These are phyloP conservation scores for Mikania micrantha DNA, from an alignment of 129 eudicot genomes.

Conservation along the genomic window DNA sequence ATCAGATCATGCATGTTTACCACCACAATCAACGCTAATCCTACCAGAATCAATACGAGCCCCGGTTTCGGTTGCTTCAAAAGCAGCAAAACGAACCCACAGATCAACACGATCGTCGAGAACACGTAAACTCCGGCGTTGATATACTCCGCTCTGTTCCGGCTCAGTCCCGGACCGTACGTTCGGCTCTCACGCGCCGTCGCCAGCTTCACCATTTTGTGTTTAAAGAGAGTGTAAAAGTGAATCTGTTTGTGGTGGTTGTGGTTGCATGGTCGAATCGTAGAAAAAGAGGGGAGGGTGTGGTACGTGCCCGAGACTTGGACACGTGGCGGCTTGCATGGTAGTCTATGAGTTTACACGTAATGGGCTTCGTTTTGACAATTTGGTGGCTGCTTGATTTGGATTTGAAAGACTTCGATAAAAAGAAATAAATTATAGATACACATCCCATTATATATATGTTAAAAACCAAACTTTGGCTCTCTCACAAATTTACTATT, in stretches of 20 bases:
- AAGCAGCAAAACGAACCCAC: constrained; percentile 56
- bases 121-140: constrained; percentile 77
- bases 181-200: constrained; percentile 70
- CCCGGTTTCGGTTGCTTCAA: constrained; percentile 52
- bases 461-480: too few relatives aligned
- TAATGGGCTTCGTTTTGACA: too few relatives aligned
- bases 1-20: constrained; percentile 77
- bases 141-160: constrained; percentile 71
- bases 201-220: constrained; percentile 80
- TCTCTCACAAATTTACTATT: too few relatives aligned
- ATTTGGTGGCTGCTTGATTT: too few relatives aligned
- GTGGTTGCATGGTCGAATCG: too few relatives aligned
- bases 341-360: too few relatives aligned
- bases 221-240: background rate
- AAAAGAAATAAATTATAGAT: too few relatives aligned
- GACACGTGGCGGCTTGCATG: too few relatives aligned
- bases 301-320: too few relatives aligned
- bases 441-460: too few relatives aligned
- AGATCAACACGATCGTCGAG: constrained; percentile 47
- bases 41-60: constrained; percentile 49
- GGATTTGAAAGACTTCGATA: too few relatives aligned
- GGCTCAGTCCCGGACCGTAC: constrained; percentile 64
- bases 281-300: too few relatives aligned
- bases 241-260: background rate
- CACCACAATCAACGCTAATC: constrained; percentile 20